phyloP scores from a whole-genome alignment of 352 stramenopile species.

The Lagenidium giganteum region DNA sequence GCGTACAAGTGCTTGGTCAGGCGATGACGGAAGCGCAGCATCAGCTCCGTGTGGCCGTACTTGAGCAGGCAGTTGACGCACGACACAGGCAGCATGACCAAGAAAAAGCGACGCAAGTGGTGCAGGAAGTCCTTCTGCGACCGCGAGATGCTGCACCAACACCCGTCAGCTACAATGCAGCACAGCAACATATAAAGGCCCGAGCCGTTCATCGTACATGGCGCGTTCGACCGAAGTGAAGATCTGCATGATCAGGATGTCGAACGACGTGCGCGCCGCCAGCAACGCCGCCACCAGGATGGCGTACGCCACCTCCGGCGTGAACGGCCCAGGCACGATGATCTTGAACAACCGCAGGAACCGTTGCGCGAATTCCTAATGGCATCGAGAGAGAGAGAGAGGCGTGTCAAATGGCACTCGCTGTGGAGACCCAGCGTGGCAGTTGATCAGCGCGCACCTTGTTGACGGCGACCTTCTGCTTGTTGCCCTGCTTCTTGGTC shows the following conservation, averaged over 20 bases:
- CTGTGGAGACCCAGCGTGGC: not conserved
- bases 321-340: slow-evolving; percentile 63
- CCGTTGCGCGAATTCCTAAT: slow-evolving; percentile 44
- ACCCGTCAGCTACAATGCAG: no score
- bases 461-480: slow-evolving; percentile 68
- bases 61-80: slow-evolving; percentile 81
- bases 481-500: slow-evolving; percentile 65
- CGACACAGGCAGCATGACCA: slow-evolving; percentile 72
- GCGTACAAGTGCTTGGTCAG: slow-evolving; percentile 78
- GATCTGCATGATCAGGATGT: slow-evolving; percentile 73
- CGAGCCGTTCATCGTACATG: slow-evolving; percentile 31
- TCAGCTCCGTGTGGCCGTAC: slow-evolving; percentile 77
- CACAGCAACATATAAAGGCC: not conserved
- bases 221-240: slow-evolving; percentile 71
- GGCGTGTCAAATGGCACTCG: no score
- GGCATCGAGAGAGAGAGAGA: no score
- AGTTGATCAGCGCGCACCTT: slow-evolving; percentile 15
- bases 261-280: slow-evolving; percentile 65
- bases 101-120: slow-evolving; percentile 68
- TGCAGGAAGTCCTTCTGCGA: slow-evolving; percentile 55
- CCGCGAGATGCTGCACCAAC: slow-evolving; percentile 43
- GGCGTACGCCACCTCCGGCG: slow-evolving; percentile 64
- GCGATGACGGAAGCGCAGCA: slow-evolving; percentile 75
- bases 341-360: slow-evolving; percentile 71
- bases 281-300: slow-evolving; percentile 57